Percentiles rank a stretch among this genome's conserved stretches.
These are phyloP conservation scores for Viridothelium virens DNA, from an alignment of 495 filamentous ascomycete species.

Conservation along the genomic window DNA sequence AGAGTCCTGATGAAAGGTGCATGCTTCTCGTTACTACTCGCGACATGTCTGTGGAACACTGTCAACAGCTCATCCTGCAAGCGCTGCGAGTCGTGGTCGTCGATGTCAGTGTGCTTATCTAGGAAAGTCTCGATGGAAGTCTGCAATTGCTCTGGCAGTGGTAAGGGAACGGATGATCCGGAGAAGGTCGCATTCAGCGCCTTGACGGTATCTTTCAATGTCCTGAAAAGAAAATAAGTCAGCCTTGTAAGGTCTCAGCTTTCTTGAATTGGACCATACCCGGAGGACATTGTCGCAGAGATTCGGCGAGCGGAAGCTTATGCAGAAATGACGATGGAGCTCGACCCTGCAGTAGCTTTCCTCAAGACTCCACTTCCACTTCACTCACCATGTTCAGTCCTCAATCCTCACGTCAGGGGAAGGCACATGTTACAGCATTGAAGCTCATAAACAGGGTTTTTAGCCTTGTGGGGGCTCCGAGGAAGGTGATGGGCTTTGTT, in stretches of 20 bases:
- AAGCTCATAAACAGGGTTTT: background rate
- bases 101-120: constrained; percentile 47
- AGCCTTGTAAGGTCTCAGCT: background rate
- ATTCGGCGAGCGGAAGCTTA: background rate
- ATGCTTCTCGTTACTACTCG: constrained; percentile 45
- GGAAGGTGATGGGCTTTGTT: constrained; percentile 8
- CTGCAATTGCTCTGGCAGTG: constrained; percentile 55
- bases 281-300: background rate
- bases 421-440: background rate
- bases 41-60: constrained; percentile 51
- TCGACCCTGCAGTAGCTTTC: background rate
- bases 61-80: constrained; percentile 59
- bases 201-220: constrained; percentile 50
- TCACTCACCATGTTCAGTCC: background rate
- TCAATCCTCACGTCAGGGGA: background rate
- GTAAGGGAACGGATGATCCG: constrained; percentile 39
- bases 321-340: background rate
- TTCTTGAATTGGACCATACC: background rate
- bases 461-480: background rate
- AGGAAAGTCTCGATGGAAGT: constrained; percentile 54
- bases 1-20: constrained; percentile 56
- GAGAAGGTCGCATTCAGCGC: constrained; percentile 49
- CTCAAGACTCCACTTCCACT: background rate
- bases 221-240: background rate
- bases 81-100: constrained; percentile 52